phyloP scores from a whole-genome alignment of 2,329 filamentous ascomycete genomes.

The Aspergillus uvarum region DNA sequence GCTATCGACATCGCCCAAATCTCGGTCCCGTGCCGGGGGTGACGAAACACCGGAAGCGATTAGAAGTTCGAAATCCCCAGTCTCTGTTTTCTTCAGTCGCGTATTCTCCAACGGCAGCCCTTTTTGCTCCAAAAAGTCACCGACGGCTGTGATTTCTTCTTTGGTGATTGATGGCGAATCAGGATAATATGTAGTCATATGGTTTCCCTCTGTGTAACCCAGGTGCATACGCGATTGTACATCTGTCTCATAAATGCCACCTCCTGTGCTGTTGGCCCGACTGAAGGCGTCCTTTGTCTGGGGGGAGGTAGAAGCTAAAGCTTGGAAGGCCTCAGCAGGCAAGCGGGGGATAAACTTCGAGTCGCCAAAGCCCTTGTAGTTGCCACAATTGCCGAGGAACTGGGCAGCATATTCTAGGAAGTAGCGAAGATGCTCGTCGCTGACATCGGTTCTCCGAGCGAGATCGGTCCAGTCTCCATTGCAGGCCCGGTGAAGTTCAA shows the following conservation, averaged over 20 bases:
- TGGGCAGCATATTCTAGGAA: slow-evolving; percentile 77
- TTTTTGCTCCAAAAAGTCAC: slow-evolving; percentile 71
- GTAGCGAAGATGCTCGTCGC: slow-evolving; percentile 61
- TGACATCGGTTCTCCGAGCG: slow-evolving; percentile 63
- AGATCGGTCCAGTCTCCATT: slow-evolving; percentile 71
- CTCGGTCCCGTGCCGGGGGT: slow-evolving; percentile 63
- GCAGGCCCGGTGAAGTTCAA: slow-evolving; percentile 66
- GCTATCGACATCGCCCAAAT: slow-evolving; percentile 65
- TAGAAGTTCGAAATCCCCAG: slow-evolving; percentile 68
- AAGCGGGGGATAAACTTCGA: slow-evolving; percentile 78
- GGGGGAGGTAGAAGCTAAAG: slow-evolving; percentile 60
- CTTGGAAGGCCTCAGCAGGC: slow-evolving; percentile 61
- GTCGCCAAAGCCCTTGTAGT: slow-evolving; percentile 86
- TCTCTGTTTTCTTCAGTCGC: slow-evolving; percentile 65
- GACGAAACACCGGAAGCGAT: slow-evolving; percentile 67
- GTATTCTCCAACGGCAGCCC: slow-evolving; percentile 73
- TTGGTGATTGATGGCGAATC: slow-evolving; percentile 72
- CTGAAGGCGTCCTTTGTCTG: slow-evolving; percentile 65
- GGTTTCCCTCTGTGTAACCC: slow-evolving; percentile 71
- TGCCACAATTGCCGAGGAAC: slow-evolving; percentile 77
- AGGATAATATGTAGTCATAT: slow-evolving; percentile 81
- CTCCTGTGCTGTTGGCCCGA: slow-evolving; percentile 57
- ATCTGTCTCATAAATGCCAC: slow-evolving; percentile 69
- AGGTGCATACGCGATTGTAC: slow-evolving; percentile 69
- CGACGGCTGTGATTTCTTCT: slow-evolving; percentile 69